These are phyloP conservation scores for Otatea glauca DNA, from an alignment of 176 grass and related monocot species.

Conservation along the genomic window DNA sequence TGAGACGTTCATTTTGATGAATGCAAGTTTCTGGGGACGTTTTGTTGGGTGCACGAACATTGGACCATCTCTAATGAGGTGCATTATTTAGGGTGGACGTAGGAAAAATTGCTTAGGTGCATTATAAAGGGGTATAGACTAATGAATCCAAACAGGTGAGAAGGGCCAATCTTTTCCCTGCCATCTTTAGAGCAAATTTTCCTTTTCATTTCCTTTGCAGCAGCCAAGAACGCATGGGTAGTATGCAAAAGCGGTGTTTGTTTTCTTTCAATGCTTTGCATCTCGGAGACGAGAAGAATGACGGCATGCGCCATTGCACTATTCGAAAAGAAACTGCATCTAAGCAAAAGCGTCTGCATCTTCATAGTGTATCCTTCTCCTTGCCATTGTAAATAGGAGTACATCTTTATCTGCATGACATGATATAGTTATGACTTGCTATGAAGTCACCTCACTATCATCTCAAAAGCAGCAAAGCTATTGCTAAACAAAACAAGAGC, in stretches of 20 bases:
- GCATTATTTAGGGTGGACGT: too few relatives aligned
- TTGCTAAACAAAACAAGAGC: conserved; percentile 16
- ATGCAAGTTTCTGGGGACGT: too few relatives aligned
- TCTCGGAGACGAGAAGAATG: conserved; percentile 3
- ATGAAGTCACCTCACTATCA: conserved; percentile 25
- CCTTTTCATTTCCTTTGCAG: conserved; percentile 22
- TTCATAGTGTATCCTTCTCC: not conserved
- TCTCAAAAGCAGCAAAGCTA: conserved; percentile 47
- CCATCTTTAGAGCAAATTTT: not conserved
- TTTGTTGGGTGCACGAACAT: too few relatives aligned
- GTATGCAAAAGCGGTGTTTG: conserved; percentile 15
- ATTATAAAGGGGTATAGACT: too few relatives aligned
- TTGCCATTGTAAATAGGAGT: too few relatives aligned
- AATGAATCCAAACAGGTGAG: too few relatives aligned
- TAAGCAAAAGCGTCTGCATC: conserved; percentile 46
- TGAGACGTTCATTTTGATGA: too few relatives aligned
- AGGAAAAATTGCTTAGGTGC: too few relatives aligned
- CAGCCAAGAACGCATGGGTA: conserved; percentile 16
- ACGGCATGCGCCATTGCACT: not conserved
- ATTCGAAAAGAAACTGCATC: conserved; percentile 25
- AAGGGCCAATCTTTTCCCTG: not conserved
- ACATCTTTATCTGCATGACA: conserved; percentile 28
- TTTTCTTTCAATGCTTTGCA: conserved; percentile 45
- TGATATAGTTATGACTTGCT: conserved; percentile 33
- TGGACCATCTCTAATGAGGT: too few relatives aligned